phyloP scores from a whole-genome alignment of 2,329 filamentous ascomycete genomes.

The Cryphonectria radicalis region DNA sequence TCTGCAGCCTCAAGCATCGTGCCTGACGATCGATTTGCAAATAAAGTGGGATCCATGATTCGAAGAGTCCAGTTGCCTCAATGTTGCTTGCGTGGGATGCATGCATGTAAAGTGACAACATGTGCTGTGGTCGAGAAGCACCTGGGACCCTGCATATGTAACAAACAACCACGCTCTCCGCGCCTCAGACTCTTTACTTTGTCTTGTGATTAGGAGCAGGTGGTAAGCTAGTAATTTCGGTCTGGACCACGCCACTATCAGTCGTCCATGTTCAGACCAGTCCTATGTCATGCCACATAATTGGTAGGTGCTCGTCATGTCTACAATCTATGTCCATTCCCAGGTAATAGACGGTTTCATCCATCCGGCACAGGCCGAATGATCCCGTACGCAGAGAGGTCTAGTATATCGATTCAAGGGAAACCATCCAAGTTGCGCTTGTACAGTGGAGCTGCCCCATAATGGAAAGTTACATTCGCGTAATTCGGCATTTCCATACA shows the following conservation, averaged over 20 bases:
- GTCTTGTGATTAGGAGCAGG: background rate
- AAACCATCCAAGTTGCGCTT: background rate
- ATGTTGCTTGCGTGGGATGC: background rate
- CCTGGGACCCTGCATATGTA: background rate
- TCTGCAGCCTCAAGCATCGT: background rate
- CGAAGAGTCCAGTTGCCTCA: background rate
- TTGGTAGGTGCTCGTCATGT: background rate
- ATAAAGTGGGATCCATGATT: background rate
- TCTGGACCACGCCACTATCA: background rate
- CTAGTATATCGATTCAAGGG: too few species aligned
- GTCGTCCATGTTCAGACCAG: background rate
- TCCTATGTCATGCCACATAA: background rate
- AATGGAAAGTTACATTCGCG: background rate
- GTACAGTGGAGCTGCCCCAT: background rate
- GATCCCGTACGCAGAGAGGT: background rate
- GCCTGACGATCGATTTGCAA: background rate
- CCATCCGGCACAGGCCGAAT: background rate
- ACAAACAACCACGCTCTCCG: background rate
- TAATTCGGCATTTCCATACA: background rate
- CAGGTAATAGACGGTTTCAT: background rate
- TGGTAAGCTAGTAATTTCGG: background rate
- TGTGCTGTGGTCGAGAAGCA: background rate
- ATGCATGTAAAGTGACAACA: background rate
- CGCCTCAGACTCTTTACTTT: background rate
- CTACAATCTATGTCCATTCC: background rate